phyloP scores from a whole-genome alignment of 1,139 yeast genomes.

The Blastobotrys serpentis region DNA sequence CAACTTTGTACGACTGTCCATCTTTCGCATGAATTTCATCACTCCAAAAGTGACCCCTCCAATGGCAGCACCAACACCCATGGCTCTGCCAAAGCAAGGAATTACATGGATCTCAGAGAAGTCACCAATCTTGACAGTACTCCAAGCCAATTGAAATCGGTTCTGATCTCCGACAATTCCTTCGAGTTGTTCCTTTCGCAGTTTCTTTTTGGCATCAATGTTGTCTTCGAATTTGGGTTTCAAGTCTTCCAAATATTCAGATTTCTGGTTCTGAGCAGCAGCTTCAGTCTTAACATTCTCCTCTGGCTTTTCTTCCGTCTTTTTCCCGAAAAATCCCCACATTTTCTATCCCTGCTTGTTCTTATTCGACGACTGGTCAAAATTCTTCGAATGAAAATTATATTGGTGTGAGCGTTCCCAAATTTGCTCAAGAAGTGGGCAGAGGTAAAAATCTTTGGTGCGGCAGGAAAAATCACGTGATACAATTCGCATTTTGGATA shows the following conservation, averaged over 20 bases:
- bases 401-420: too few species aligned
- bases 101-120: conserved; percentile 61
- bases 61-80: conserved; percentile 82
- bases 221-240: conserved; percentile 39
- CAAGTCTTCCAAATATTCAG: conserved; percentile 34
- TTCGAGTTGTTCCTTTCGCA: conserved; percentile 15
- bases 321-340: conserved; percentile 16
- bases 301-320: background rate
- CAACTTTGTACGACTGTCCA: conserved; percentile 52
- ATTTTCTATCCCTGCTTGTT: conserved; percentile 4
- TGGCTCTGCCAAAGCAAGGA: conserved; percentile 90
- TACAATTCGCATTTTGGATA: too few species aligned
- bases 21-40: conserved; percentile 57
- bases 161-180: conserved; percentile 16
- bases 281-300: conserved; percentile 1
- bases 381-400: background rate
- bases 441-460: too few species aligned
- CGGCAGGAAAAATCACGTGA: too few species aligned
- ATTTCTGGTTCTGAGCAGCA: background rate
- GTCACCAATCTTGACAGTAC: conserved; percentile 44
- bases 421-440: too few species aligned
- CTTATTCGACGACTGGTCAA: background rate
- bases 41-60: conserved; percentile 77
- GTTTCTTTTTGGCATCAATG: conserved; percentile 13
- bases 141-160: conserved; percentile 29